Conservation (phyloP, 1,284 basidiomycete genomes). For the Hymenochaete sp. region DNA sequence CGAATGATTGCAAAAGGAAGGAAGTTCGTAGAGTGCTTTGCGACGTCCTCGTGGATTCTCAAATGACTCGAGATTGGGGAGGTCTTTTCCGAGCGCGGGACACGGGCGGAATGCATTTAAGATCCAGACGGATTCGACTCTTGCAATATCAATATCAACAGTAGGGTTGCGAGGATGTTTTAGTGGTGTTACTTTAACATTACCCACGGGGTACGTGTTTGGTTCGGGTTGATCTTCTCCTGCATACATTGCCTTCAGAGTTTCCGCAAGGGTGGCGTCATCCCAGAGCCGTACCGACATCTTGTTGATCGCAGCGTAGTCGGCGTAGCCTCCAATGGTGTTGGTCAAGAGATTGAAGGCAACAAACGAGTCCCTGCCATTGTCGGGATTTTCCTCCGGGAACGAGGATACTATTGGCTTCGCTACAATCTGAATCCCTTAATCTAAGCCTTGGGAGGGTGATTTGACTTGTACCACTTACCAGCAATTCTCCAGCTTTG, state of each 20-base stretch:
- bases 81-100: too few relatives aligned
- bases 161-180: background rate
- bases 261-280: background rate
- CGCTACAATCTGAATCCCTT: background rate
- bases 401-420: conserved; percentile 7
- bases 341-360: conserved; percentile 4
- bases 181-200: background rate
- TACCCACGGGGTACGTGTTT: background rate
- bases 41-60: background rate
- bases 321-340: background rate
- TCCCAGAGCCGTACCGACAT: conserved; percentile 9
- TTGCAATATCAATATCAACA: conserved; percentile 8
- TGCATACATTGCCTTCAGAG: conserved; percentile 1
- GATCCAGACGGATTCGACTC: conserved; percentile 3
- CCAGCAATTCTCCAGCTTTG: conserved; percentile 12
- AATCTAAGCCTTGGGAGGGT: background rate
- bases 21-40: conserved; percentile 6
- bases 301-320: background rate
- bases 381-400: background rate
- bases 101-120: conserved; percentile 7
- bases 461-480: background rate
- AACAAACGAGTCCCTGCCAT: conserved; percentile 5
- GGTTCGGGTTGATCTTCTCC: background rate
- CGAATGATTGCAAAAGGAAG: conserved; percentile 17
- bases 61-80: background rate